A percentile compares a stretch with the other conserved stretches of the same genome.
Conservation (phyloP, 2,329 filamentous ascomycete genomes). For the Delphinella strobiligena region DNA sequence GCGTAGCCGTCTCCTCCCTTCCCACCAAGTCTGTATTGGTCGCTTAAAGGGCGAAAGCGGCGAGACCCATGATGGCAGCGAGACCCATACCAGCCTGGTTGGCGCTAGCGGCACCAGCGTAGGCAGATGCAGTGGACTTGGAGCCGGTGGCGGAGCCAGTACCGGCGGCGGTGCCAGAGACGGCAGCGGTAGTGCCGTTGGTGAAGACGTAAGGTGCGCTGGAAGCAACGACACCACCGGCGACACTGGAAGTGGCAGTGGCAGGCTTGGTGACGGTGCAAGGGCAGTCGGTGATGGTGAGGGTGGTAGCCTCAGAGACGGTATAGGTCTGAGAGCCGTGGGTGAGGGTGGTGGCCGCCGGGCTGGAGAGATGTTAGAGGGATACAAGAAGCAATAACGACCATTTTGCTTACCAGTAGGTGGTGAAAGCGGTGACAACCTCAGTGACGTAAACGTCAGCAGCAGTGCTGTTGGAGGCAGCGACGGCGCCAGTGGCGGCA, state of each 20-base stretch:
- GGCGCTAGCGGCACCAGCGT: constrained; percentile 40
- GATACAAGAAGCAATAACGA: background rate
- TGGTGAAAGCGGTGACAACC: constrained; percentile 21
- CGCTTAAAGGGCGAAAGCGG: constrained; percentile 20
- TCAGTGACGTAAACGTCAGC: constrained; percentile 17
- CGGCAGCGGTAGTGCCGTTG: constrained; percentile 9
- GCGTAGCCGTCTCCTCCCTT: background rate
- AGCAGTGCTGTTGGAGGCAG: constrained; percentile 17
- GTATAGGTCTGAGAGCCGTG: constrained; percentile 15
- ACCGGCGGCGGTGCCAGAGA: constrained; percentile 6
- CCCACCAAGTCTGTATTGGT: background rate
- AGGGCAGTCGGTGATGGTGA: constrained; percentile 18
- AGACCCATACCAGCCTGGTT: constrained; percentile 40
- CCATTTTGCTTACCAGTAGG: constrained; percentile 11
- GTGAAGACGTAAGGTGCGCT: constrained; percentile 7
- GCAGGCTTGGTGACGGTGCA: constrained; percentile 40
- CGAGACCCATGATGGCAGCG: constrained; percentile 40
- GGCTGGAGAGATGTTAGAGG: constrained; percentile 13
- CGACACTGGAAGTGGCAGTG: constrained; percentile 25
- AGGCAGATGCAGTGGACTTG: constrained; percentile 22
- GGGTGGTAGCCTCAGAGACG: constrained; percentile 14
- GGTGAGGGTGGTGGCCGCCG: constrained; percentile 16
- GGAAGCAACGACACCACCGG: constrained; percentile 9
- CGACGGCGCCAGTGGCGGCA: constrained; percentile 27
- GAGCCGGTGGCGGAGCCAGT: constrained; percentile 10